Evolutionary conservation across 805 yeast genomes (phyloP).

Genomic region (Ogataea pignaliae): DNA sequence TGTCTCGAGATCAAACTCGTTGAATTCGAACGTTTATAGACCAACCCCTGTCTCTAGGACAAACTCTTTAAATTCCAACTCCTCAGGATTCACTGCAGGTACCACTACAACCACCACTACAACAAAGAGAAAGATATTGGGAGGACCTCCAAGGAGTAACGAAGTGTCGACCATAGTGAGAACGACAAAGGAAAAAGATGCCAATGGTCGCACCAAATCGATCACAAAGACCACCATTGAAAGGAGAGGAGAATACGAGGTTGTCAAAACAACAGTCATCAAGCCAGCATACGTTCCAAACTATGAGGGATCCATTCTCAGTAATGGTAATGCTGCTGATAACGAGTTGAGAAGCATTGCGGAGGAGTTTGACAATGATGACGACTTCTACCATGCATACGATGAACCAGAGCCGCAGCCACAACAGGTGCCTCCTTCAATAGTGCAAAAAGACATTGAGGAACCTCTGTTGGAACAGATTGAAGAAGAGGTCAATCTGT

Average conservation of each 20-base stretch:
- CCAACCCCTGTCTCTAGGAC: constrained; percentile 15
- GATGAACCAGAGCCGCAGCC: constrained; percentile 2
- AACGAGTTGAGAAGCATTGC: constrained; percentile 1
- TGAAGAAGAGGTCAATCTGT: constrained; percentile 14
- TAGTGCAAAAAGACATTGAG: not conserved
- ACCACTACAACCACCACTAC: constrained; percentile 29
- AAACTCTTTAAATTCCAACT: constrained; percentile 22
- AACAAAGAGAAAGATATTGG: constrained; percentile 20
- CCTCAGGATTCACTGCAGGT: constrained; percentile 21
- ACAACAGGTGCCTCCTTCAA: not conserved
- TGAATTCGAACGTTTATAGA: constrained; percentile 12
- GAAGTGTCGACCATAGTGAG: constrained; percentile 35
- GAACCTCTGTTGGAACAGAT: constrained; percentile 21
- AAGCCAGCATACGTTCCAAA: constrained; percentile 21
- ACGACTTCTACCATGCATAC: constrained; percentile 16
- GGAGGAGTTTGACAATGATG: constrained; percentile 16
- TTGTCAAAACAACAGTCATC: constrained; percentile 44
- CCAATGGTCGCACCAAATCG: constrained; percentile 49
- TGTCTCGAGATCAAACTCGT: constrained; percentile 21
- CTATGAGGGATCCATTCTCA: constrained; percentile 13
- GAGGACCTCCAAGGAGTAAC: constrained; percentile 11
- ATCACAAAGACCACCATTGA: constrained; percentile 51
- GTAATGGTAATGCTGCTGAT: constrained; percentile 7
- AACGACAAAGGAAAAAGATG: constrained; percentile 47
- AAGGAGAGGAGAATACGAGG: constrained; percentile 43